phyloP scores from a whole-genome alignment of 2,329 filamentous ascomycete species.

The Bimuria novae-zelandiae region DNA sequence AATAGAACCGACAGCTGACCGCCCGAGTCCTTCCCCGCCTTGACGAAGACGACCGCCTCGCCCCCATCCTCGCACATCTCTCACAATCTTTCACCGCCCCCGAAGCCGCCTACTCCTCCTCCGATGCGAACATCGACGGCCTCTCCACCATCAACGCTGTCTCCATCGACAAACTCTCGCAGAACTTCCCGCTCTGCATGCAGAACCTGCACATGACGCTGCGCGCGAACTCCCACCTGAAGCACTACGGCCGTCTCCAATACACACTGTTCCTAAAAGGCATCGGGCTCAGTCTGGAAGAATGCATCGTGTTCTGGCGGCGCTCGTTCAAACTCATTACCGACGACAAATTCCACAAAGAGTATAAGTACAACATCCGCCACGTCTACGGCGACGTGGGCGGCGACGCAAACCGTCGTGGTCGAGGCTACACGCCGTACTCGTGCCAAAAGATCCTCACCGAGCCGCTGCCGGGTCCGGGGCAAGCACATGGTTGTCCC shows the following conservation, averaged over 20 bases:
- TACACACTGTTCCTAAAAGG: constrained; percentile 97
- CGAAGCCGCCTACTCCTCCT: constrained; percentile 76
- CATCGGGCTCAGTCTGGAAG: constrained; percentile 88
- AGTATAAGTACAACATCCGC: constrained; percentile 96
- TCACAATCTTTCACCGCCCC: constrained; percentile 95
- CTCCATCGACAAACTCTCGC: constrained; percentile 74
- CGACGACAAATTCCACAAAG: constrained; percentile 95
- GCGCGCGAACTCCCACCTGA: constrained; percentile 85
- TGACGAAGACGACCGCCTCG: constrained; percentile 92
- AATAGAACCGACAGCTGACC: constrained; percentile 64
- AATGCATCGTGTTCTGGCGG: constrained; percentile 91
- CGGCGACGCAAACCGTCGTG: constrained; percentile 84
- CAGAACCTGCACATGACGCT: constrained; percentile 84
- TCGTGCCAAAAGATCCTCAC: constrained; percentile 95
- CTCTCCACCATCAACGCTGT: constrained; percentile 64
- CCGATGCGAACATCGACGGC: constrained; percentile 74
- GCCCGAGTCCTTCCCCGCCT: constrained; percentile 88
- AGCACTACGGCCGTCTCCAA: constrained; percentile 90
- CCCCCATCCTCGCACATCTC: constrained; percentile 76
- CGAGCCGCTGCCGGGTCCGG: constrained; percentile 82
- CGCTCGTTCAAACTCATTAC: constrained; percentile 81
- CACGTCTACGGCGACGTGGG: constrained; percentile 95
- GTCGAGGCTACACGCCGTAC: constrained; percentile 86
- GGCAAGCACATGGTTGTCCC: constrained; percentile 93
- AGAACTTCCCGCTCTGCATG: constrained; percentile 93